Percentiles rank a stretch among this genome's conserved stretches.
Conservation (phyloP, 176 grass and related monocot species). For the Carex kokanica region DNA sequence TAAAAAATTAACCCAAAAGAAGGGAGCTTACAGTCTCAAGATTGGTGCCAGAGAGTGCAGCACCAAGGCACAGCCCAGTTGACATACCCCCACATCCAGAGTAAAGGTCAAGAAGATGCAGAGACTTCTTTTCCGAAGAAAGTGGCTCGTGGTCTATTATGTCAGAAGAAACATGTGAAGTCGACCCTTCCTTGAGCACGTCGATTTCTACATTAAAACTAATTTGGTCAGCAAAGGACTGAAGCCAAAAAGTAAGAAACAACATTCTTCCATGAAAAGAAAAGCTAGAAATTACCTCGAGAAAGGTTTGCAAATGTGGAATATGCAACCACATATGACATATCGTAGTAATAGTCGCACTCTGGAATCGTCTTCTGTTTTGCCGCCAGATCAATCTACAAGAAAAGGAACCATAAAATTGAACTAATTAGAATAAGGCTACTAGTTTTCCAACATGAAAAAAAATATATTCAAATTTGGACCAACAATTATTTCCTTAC, state of each 20-base stretch:
- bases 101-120: slow-evolving; percentile 68
- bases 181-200: slow-evolving; percentile 27
- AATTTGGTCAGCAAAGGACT: not conserved
- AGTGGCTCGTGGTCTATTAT: slow-evolving; percentile 21
- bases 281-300: slow-evolving; percentile 33
- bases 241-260: not conserved
- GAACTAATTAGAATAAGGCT: not conserved
- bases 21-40: slow-evolving; percentile 55
- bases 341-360: slow-evolving; percentile 72
- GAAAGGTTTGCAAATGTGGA: slow-evolving; percentile 73
- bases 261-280: not conserved
- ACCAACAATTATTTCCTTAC: slow-evolving; percentile 32
- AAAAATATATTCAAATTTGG: not conserved
- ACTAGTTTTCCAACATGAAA: not conserved
- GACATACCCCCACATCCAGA: slow-evolving; percentile 96
- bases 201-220: slow-evolving; percentile 33
- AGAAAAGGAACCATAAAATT: not conserved
- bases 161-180: slow-evolving; percentile 62
- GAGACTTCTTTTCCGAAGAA: slow-evolving; percentile 22
- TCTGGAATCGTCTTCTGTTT: slow-evolving; percentile 40
- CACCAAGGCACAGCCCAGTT: slow-evolving; percentile 74
- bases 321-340: slow-evolving; percentile 71
- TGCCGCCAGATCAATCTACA: slow-evolving; percentile 44
- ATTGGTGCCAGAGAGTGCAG: slow-evolving; percentile 50
- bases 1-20: no score